These are phyloP conservation scores for Schizophyllum amplum DNA, from an alignment of 1,284 basidiomycete species.

Conservation along the genomic window DNA sequence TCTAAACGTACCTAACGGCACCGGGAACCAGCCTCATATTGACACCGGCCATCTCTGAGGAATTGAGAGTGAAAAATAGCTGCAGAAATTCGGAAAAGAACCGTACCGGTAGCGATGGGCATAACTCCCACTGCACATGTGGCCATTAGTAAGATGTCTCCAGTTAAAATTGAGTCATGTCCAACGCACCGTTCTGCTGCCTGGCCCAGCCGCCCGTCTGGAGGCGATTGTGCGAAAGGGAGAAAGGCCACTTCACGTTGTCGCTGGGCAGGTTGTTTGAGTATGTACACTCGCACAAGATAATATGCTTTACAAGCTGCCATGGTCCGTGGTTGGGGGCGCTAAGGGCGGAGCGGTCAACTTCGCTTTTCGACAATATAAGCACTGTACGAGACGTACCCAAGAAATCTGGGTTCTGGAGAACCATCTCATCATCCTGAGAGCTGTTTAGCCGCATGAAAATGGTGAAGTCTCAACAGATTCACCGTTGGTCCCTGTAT, in stretches of 20 bases:
- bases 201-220: constrained; percentile 52
- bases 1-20: constrained; percentile 22
- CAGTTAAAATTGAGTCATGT: no score
- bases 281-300: background rate
- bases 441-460: background rate
- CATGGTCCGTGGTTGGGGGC: constrained; percentile 60
- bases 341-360: constrained; percentile 27
- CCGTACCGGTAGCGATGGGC: constrained; percentile 32
- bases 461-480: background rate
- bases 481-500: background rate
- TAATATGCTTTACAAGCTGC: constrained; percentile 20
- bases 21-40: constrained; percentile 52
- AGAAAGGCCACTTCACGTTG: constrained; percentile 55
- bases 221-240: constrained; percentile 45
- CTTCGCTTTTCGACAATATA: background rate
- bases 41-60: constrained; percentile 23
- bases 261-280: constrained; percentile 13
- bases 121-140: constrained; percentile 26
- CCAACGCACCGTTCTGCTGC: constrained; percentile 35
- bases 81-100: constrained; percentile 10
- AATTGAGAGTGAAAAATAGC: background rate
- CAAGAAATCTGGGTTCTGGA: constrained; percentile 37
- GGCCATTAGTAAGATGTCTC: background rate
- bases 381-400: constrained; percentile 7
- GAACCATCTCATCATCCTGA: background rate